Evolutionary conservation across 2,329 filamentous ascomycete genomes (phyloP).

Genomic region (Venturia effusa): DNA sequence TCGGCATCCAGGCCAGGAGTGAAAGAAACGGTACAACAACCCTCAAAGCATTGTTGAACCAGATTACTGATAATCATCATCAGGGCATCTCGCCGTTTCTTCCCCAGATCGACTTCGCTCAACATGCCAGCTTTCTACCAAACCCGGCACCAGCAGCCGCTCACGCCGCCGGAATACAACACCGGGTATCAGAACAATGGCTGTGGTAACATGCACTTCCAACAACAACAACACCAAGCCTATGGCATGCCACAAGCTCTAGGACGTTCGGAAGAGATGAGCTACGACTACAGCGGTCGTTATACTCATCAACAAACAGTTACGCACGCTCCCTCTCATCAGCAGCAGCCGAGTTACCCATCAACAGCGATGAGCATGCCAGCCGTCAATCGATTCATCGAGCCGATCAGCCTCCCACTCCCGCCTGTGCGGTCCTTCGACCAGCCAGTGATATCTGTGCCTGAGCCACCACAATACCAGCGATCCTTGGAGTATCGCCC

Average conservation of each 20-base stretch:
- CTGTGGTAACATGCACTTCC: constrained; percentile 35
- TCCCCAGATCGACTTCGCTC: constrained; percentile 22
- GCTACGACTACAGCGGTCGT: constrained; percentile 35
- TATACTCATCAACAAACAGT: constrained; percentile 33
- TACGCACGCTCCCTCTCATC: constrained; percentile 25
- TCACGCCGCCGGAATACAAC: constrained; percentile 39
- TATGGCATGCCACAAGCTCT: constrained; percentile 29
- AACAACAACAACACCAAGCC: constrained; percentile 26
- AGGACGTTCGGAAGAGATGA: constrained; percentile 32
- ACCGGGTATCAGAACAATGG: constrained; percentile 30
- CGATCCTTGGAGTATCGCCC: neutral
- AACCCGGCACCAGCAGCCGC: constrained; percentile 31
- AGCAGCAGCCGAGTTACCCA: constrained; percentile 27
- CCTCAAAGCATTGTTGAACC: constrained; percentile 9
- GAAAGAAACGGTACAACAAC: constrained; percentile 26
- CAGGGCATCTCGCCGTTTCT: constrained; percentile 27
- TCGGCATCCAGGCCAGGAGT: constrained; percentile 22
- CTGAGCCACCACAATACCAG: neutral
- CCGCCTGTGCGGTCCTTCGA: constrained; percentile 25
- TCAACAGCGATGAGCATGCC: constrained; percentile 18
- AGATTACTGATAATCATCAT: neutral
- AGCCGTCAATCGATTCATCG: constrained; percentile 23
- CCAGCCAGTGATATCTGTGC: constrained; percentile 30
- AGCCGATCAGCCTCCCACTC: constrained; percentile 6
- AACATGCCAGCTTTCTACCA: constrained; percentile 42